These are phyloP conservation scores for Stemphylium beticola DNA, from an alignment of 2,329 filamentous ascomycete species.

Conservation along the genomic window DNA sequence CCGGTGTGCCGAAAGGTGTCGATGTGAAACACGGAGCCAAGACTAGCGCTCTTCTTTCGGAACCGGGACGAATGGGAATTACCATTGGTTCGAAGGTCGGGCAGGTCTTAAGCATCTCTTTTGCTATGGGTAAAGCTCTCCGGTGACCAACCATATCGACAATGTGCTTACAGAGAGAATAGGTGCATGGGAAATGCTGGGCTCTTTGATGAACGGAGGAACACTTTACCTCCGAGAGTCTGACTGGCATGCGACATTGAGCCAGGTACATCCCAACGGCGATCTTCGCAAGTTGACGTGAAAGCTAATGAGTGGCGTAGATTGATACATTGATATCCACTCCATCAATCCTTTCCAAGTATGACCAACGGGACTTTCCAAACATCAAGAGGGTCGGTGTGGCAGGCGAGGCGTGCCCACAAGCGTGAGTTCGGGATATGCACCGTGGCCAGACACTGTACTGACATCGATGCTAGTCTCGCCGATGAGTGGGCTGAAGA, in stretches of 20 bases:
- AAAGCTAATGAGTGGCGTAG: slow-evolving; percentile 34
- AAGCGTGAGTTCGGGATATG: slow-evolving; percentile 44
- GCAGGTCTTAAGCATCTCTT: slow-evolving; percentile 64
- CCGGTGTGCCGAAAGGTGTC: slow-evolving; percentile 65
- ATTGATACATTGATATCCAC: slow-evolving; percentile 63
- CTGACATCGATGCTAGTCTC: slow-evolving; percentile 42
- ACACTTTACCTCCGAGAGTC: slow-evolving; percentile 61
- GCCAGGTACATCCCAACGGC: slow-evolving; percentile 46
- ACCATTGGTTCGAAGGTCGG: slow-evolving; percentile 59
- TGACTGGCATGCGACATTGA: slow-evolving; percentile 56
- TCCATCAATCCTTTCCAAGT: slow-evolving; percentile 61
- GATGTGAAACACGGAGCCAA: slow-evolving; percentile 64
- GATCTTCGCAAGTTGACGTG: neutral
- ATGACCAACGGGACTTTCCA: slow-evolving; percentile 55
- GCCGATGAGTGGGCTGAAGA: slow-evolving; percentile 63
- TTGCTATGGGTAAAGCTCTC: slow-evolving; percentile 64
- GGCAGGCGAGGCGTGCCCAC: slow-evolving; percentile 61
- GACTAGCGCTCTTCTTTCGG: slow-evolving; percentile 59
- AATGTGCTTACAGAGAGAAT: slow-evolving; percentile 1
- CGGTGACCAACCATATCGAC: neutral
- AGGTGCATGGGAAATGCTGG: slow-evolving; percentile 68
- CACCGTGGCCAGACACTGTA: neutral
- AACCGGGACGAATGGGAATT: slow-evolving; percentile 61
- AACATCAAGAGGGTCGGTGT: slow-evolving; percentile 61
- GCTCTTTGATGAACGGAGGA: slow-evolving; percentile 63